phyloP scores from a whole-genome alignment of 805 yeast species.

The Candida endomychidarum region DNA sequence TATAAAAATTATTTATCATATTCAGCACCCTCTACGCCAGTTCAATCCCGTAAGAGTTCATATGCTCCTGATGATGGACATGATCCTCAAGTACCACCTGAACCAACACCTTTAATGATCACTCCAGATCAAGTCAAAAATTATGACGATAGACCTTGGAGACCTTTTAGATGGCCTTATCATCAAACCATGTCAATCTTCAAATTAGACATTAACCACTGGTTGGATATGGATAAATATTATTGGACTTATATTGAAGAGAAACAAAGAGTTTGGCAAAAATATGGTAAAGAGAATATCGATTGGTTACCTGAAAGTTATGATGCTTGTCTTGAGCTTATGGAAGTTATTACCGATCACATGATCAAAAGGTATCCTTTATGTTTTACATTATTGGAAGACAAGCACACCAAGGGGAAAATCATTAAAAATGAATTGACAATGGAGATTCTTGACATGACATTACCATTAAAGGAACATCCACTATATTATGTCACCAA shows the following conservation, averaged over 20 bases:
- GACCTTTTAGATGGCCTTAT: constrained; percentile 79
- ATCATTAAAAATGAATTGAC: constrained; percentile 62
- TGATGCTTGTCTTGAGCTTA: constrained; percentile 60
- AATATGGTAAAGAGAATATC: constrained; percentile 59
- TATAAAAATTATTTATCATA: constrained; percentile 11
- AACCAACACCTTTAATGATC: constrained; percentile 52
- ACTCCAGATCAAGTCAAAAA: constrained; percentile 66
- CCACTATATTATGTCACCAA: constrained; percentile 63
- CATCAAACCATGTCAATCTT: constrained; percentile 78
- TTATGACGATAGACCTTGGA: constrained; percentile 77
- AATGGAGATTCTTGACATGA: constrained; percentile 59
- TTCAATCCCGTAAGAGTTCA: constrained; percentile 15
- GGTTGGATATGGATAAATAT: constrained; percentile 80
- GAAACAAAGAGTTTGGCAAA: constrained; percentile 55
- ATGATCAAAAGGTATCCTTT: constrained; percentile 63
- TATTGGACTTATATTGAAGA: constrained; percentile 66
- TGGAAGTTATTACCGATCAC: constrained; percentile 62
- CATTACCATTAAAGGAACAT: constrained; percentile 58
- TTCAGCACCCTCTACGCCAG: constrained; percentile 14
- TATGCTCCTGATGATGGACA: constrained; percentile 11
- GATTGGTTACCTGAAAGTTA: constrained; percentile 67
- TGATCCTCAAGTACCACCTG: constrained; percentile 16
- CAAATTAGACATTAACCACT: constrained; percentile 69
- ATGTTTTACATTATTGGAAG: constrained; percentile 49
- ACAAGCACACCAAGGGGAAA: constrained; percentile 44